Conservation (phyloP, 208 protist species). For the Angomonas ambiguus region DNA sequence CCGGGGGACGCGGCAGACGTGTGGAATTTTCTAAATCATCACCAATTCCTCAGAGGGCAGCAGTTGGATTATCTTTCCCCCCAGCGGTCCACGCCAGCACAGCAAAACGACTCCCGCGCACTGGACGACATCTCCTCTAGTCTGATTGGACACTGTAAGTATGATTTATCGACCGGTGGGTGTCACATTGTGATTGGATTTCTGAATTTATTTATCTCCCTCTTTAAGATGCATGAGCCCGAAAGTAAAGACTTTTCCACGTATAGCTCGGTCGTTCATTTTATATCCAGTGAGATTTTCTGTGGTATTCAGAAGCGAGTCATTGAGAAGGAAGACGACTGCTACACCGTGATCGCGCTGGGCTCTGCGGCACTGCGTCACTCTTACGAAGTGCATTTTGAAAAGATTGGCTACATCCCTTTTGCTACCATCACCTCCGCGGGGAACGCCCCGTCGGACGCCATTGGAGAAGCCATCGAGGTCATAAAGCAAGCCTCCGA, state of each 20-base stretch:
- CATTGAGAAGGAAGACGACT: conserved; percentile 43
- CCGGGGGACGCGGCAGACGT: conserved; percentile 51
- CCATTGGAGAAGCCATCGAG: conserved; percentile 59
- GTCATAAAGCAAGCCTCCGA: conserved; percentile 39
- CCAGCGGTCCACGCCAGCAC: not conserved
- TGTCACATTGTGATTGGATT: conserved; percentile 81
- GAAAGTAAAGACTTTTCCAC: conserved; percentile 30
- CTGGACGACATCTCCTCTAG: conserved; percentile 40
- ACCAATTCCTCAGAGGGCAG: conserved; percentile 40
- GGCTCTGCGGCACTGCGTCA: conserved; percentile 60
- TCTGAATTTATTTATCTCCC: conserved; percentile 64
- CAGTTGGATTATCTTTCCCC: not conserved
- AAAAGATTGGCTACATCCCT: conserved; percentile 28
- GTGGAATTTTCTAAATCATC: conserved; percentile 56
- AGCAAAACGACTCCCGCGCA: not conserved
- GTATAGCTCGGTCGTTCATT: conserved; percentile 62
- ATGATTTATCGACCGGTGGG: conserved; percentile 51
- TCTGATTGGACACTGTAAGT: conserved; percentile 74
- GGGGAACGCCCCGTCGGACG: conserved; percentile 67
- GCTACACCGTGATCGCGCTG: conserved; percentile 70
- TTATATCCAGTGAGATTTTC: conserved; percentile 77
- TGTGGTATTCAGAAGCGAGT: conserved; percentile 52
- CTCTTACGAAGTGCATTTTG: conserved; percentile 50
- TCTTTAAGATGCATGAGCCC: conserved; percentile 57
- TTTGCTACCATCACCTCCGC: conserved; percentile 70